Evolutionary conservation across 1,284 basidiomycete genomes (phyloP).

Genomic region (Trametes sp.): DNA sequence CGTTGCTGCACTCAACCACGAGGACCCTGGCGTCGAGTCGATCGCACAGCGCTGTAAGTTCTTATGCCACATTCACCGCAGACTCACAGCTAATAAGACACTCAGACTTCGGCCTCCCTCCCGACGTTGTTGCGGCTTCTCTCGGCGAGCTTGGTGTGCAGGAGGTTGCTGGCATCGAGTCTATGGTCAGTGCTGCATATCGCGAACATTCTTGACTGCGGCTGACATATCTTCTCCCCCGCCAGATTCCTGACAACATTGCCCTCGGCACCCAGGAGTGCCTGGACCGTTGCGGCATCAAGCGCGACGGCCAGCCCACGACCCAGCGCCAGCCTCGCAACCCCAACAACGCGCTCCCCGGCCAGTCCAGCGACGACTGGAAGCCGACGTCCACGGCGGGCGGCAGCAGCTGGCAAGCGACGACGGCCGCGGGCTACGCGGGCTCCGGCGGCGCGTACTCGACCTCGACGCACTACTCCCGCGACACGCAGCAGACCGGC

Average conservation of each 20-base stretch:
- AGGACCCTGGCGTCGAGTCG: conserved; percentile 44
- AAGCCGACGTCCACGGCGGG: conserved; percentile 4
- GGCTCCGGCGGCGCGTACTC: conserved; percentile 13
- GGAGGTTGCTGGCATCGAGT: conserved; percentile 41
- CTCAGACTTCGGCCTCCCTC: conserved; percentile 44
- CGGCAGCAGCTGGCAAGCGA: conserved; percentile 18
- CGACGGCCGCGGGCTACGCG: conserved; percentile 10
- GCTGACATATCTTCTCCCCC: neutral
- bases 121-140: conserved; percentile 44
- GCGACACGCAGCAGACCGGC: conserved; percentile 24
- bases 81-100: neutral
- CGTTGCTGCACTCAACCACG: conserved; percentile 43
- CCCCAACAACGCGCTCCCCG: conserved; percentile 42
- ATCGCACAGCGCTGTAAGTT: conserved; percentile 44
- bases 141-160: conserved; percentile 45
- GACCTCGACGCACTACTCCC: conserved; percentile 32
- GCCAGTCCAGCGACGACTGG: conserved; percentile 19
- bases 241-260: conserved; percentile 46
- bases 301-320: conserved; percentile 39
- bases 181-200: conserved; percentile 26
- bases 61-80: neutral
- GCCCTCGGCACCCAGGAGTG: conserved; percentile 45
- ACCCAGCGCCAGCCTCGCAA: conserved; percentile 44
- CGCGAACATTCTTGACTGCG: no score
- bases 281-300: conserved; percentile 43